A percentile compares a stretch with the other conserved stretches of the same genome.
Conservation (phyloP, 257 asterid species). For the Solanum arcanum region DNA sequence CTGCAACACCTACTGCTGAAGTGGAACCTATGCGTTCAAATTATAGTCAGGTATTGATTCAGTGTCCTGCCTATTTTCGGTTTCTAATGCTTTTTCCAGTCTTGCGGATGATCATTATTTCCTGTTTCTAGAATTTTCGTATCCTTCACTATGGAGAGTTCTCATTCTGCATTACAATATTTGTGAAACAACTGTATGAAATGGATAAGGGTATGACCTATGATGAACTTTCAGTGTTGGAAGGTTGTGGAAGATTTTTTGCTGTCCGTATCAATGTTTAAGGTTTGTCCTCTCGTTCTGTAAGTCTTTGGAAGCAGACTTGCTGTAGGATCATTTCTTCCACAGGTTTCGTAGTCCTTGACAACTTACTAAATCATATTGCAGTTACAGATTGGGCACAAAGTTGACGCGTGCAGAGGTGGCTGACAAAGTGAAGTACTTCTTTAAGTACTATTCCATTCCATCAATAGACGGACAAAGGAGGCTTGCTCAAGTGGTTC, state of each 20-base stretch:
- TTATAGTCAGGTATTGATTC: slow-evolving; percentile 60
- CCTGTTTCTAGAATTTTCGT: neutral
- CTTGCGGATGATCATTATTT: neutral
- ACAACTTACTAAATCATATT: neutral
- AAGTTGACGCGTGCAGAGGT: slow-evolving; percentile 58
- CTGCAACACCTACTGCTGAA: slow-evolving; percentile 91
- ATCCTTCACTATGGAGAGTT: neutral
- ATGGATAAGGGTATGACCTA: slow-evolving; percentile 93
- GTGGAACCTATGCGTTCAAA: slow-evolving; percentile 69
- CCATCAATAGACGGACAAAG: slow-evolving; percentile 48
- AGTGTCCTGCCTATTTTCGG: neutral
- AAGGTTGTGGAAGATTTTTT: slow-evolving; percentile 78
- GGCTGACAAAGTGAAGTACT: slow-evolving; percentile 74
- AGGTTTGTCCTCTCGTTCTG: slow-evolving; percentile 31
- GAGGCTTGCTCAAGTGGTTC: neutral
- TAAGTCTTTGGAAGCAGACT: neutral
- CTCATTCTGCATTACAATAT: neutral
- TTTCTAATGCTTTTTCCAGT: neutral
- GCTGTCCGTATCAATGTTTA: slow-evolving; percentile 77
- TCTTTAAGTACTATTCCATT: slow-evolving; percentile 85
- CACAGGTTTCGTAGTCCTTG: neutral
- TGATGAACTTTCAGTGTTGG: slow-evolving; percentile 80
- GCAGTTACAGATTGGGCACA: slow-evolving; percentile 77
- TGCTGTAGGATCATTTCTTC: neutral
- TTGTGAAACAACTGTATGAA: slow-evolving; percentile 62